Conservation (phyloP, 306 rosid species). For the Nissolia schottii region DNA sequence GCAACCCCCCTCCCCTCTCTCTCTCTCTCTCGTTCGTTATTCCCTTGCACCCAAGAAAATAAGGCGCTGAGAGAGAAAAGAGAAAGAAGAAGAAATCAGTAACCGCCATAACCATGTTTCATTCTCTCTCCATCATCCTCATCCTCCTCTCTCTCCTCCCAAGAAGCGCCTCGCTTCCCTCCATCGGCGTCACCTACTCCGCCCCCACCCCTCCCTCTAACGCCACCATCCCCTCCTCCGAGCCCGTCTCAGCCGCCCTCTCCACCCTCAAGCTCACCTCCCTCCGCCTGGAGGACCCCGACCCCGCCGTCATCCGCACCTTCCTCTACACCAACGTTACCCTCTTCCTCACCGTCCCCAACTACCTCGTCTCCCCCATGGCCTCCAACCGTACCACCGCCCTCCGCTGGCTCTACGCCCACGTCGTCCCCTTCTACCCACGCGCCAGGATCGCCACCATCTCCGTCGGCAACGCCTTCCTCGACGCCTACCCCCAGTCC, state of each 20-base stretch:
- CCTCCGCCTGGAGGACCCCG: conserved; percentile 56
- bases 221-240: neutral
- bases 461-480: conserved; percentile 75
- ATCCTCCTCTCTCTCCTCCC: conserved; percentile 34
- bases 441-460: conserved; percentile 70
- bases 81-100: too few relatives aligned
- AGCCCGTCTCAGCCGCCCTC: conserved; percentile 25
- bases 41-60: too few relatives aligned
- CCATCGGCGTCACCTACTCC: conserved; percentile 57
- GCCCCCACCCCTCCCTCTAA: neutral
- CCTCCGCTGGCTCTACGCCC: conserved; percentile 55
- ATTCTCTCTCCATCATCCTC: conserved; percentile 31
- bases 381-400: conserved; percentile 72
- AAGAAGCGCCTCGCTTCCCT: conserved; percentile 26
- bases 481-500: conserved; percentile 35
- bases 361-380: conserved; percentile 46
- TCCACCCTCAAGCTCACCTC: conserved; percentile 38
- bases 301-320: conserved; percentile 51
- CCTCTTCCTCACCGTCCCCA: conserved; percentile 69
- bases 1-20: too few relatives aligned
- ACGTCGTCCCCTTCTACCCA: conserved; percentile 83
- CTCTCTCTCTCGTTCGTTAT: too few relatives aligned
- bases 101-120: conserved; percentile 27
- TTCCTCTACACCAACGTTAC: conserved; percentile 68
- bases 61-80: too few relatives aligned